A percentile compares a stretch with the other conserved stretches of the same genome.
These are phyloP conservation scores for Leccinum arenicola DNA, from an alignment of 768 basidiomycete species.

Conservation along the genomic window DNA sequence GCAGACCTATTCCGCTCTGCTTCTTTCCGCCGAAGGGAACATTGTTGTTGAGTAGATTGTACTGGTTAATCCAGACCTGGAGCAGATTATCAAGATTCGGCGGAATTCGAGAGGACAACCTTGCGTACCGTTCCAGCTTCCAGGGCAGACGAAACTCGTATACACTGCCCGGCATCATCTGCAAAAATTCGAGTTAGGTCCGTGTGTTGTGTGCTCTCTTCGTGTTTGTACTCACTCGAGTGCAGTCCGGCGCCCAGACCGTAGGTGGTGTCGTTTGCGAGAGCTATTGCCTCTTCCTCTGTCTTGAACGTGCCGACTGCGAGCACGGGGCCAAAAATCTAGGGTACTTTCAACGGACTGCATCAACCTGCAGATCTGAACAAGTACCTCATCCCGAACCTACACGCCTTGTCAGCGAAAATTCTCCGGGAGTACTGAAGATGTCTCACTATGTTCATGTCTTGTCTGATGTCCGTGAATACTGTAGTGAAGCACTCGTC, in stretches of 20 bases:
- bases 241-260: conserved; percentile 92
- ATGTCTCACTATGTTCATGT: conserved; percentile 80
- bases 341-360: conserved; percentile 10
- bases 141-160: conserved; percentile 80
- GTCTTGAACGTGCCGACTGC: conserved; percentile 79
- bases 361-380: conserved; percentile 5
- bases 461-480: conserved; percentile 71
- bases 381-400: conserved; percentile 32
- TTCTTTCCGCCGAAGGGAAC: conserved; percentile 97
- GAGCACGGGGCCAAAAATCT: conserved; percentile 96
- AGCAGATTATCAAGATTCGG: conserved; percentile 6
- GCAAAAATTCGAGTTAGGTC: conserved; percentile 20
- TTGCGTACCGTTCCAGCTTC: conserved; percentile 81
- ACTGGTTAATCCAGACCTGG: conserved; percentile 92
- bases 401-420: conserved; percentile 24
- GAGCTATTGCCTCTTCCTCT: conserved; percentile 79
- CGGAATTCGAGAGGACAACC: background rate
- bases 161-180: conserved; percentile 84
- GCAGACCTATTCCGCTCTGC: conserved; percentile 77
- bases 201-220: background rate
- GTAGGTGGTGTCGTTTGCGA: conserved; percentile 88
- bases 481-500: conserved; percentile 42
- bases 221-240: conserved; percentile 56
- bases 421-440: conserved; percentile 1
- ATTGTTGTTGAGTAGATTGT: conserved; percentile 79